Base-by-base conservation (phyloP, 73 alveolate species). In the Tetrahymena thermophila region DNA sequence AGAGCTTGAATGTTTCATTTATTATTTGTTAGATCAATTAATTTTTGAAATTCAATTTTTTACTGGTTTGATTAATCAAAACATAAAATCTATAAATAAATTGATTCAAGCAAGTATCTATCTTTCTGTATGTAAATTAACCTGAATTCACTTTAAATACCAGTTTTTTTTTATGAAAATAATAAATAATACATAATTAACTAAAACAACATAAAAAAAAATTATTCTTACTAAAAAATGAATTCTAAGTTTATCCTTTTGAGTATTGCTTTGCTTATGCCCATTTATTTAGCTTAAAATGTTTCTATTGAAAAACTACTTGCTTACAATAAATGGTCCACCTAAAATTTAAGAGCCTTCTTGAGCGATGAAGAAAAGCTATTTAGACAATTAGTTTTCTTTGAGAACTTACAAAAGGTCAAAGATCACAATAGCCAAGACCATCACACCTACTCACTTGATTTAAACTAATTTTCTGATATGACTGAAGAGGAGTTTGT, bases 401-500 rank as follows among this genome's bases (percentile, higher is more conserved):
- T 85, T 19, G 85, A 95, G n/a, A 95, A 85, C 55, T 56, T 95
- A 5, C 34, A 85, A 50, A 43, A 56, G 15, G 83, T 95, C 31
- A 44, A 35, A 7, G n/a, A 43, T 34, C 96, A 95, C 84, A 95
- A 95, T 56, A 25, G 71, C 1, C 85, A 95, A 42, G 94, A 43
- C 17, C 28, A 95, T 34, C 40, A 50, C 34, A 95, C 56, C 35
- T 94, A 94, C 84, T 84, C 93, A 21, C 85, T 95, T 93, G 96
- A 35, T 71, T 16, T 85, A 11, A 94, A 94, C 25, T 85, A 94
- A 85, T 94, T 94, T 85, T 94, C 95, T 94, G 96, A 94, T 94
- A 55, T 95, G 83, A 95, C 96, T 43, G 95, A 85, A 85, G 96
- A 95, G 34, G 96, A 95, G 85, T 95, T 95, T 34, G 1, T n/a